Evolutionary conservation across 2,329 filamentous ascomycete species (phyloP), one percentile per base, ranked within the genome.

Genomic region (Penicillium rolfsii): DNA sequence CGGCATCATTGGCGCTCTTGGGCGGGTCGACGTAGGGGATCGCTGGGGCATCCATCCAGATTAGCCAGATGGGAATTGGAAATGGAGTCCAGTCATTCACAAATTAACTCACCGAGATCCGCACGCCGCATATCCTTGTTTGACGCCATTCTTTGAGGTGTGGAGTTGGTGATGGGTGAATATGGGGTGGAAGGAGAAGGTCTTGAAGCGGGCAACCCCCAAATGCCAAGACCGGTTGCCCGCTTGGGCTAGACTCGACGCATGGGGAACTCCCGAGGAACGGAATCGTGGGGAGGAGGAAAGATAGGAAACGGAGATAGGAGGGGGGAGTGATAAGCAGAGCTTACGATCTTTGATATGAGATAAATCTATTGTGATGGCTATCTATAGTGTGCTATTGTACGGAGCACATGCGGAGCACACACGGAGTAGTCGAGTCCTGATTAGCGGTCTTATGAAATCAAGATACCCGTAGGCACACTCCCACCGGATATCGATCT

Each of bases 21-120:
- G 84, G 81, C 46, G 92, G 91, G 70, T 90, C 89, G 77, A 91
- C 87, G 78, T 95, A 97, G 62, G 93, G 93, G 70, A 97, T 91
- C 74, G 93, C 93, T 97, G 75, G 26, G 24, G 40, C 48, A 53
- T 40, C 19, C n/a, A 33, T 43, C 35, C 8, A 64, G 9, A 24
- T 63, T 55, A 61, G 58, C 48, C 36, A 6, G 41, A 53, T 14
- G 22, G 14, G 33, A 14, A 43, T 36, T 3, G 9, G 22, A 52
- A 28, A 38, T 22, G 16, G 33, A 33, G 8, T 14, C 9, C 35
- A 33, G 24, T 9, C 49, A 45, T n/a, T 22, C 19, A 1, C 40
- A 52, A 57, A 33, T 35, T 19, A 49, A 76, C 85, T 68, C 84
- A 92, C 90, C 85, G 67, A 93, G 83, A 76, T 93, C 90, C 62